These are phyloP conservation scores for Isabelozyma heimii DNA, from an alignment of 805 yeast genomes.

Conservation along the genomic window DNA sequence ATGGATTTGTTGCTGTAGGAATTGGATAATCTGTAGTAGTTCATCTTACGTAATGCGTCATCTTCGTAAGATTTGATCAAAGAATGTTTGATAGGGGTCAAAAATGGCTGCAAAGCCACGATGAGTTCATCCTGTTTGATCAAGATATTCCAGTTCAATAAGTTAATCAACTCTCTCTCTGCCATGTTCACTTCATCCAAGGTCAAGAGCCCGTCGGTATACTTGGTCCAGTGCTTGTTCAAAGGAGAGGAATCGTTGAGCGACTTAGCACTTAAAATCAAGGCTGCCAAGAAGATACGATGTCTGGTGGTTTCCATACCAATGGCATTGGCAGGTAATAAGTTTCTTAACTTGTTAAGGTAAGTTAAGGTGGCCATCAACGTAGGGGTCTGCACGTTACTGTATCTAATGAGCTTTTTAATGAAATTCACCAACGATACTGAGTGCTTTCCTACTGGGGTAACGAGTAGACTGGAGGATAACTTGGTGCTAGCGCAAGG, in stretches of 20 bases:
- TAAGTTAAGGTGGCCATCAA: constrained; percentile 88
- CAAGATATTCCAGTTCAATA: constrained; percentile 81
- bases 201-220: constrained; percentile 81
- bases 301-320: constrained; percentile 95
- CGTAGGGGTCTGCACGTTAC: constrained; percentile 94
- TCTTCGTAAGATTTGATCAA: constrained; percentile 25
- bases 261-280: constrained; percentile 88
- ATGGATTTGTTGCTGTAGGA: constrained; percentile 10
- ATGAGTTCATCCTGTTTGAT: constrained; percentile 70
- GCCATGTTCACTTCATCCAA: constrained; percentile 83
- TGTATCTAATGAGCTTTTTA: constrained; percentile 64
- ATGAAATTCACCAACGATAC: constrained; percentile 59
- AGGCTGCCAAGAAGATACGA: constrained; percentile 84
- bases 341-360: constrained; percentile 68
- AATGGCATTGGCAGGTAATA: constrained; percentile 81
- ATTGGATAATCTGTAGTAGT: constrained; percentile 30
- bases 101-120: constrained; percentile 68
- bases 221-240: constrained; percentile 93
- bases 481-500: constrained; percentile 5
- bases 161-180: constrained; percentile 80
- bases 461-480: constrained; percentile 20
- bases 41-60: constrained; percentile 23
- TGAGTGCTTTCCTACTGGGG: constrained; percentile 17
- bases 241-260: constrained; percentile 92
- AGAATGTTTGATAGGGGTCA: constrained; percentile 65